Percentiles rank a stretch among this genome's conserved stretches.
These are phyloP conservation scores for Echium plantagineum DNA, from an alignment of 257 asterid species.

Conservation along the genomic window DNA sequence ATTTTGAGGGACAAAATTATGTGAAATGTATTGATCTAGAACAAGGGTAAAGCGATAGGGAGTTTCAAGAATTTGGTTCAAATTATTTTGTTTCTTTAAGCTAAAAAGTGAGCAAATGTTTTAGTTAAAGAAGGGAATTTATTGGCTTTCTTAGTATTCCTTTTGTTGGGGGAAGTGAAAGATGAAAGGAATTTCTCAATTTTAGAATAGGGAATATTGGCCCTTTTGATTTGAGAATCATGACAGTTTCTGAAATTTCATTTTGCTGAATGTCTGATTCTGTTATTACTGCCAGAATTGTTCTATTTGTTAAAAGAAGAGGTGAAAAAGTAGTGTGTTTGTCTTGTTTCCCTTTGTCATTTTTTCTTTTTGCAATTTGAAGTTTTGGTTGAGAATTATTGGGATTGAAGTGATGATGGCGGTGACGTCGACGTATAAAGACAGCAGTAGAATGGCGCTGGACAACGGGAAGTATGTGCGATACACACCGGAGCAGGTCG, in stretches of 20 bases:
- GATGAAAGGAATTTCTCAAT: conserved; percentile 7
- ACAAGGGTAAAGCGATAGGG: conserved; percentile 1
- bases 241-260: not conserved
- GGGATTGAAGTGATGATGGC: conserved; percentile 67
- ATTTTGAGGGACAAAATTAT: conserved; percentile 64
- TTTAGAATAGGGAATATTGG: not conserved
- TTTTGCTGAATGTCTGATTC: not conserved
- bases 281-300: not conserved
- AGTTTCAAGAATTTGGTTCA: conserved; percentile 1
- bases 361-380: conserved; percentile 11
- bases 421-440: conserved; percentile 67
- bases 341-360: conserved; percentile 1
- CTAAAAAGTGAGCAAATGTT: conserved; percentile 1
- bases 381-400: conserved; percentile 3
- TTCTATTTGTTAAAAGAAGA: not conserved
- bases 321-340: not conserved
- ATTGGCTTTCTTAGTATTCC: not conserved
- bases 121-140: not conserved
- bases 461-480: conserved; percentile 92
- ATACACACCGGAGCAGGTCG: conserved; percentile 98
- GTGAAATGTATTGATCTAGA: conserved; percentile 45
- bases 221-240: not conserved
- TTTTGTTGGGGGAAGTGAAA: not conserved
- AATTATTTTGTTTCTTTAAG: not conserved
- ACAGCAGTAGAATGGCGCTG: conserved; percentile 44